Evolutionary conservation across 441 rosid species (phyloP).

Genomic region (Pelargonium hybrid): DNA sequence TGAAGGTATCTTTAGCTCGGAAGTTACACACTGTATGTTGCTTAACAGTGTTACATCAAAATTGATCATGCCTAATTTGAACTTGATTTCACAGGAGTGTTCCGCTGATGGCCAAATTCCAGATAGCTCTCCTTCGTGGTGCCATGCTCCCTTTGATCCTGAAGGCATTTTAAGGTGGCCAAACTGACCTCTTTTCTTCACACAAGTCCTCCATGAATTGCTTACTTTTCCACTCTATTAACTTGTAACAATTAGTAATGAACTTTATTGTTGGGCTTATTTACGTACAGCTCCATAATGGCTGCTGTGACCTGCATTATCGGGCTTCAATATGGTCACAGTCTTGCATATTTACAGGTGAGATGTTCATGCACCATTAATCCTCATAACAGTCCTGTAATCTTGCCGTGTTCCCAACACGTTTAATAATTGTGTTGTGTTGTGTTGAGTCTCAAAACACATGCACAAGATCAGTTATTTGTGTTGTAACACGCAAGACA

Average conservation of each 20-base stretch:
- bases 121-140: background rate
- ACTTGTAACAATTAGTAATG: background rate
- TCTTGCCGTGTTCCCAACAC: too few species aligned
- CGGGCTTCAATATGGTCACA: background rate
- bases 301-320: background rate
- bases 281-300: background rate
- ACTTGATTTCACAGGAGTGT: background rate
- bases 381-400: background rate
- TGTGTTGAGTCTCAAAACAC: too few species aligned
- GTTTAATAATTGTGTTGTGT: too few species aligned
- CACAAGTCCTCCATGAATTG: background rate
- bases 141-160: background rate
- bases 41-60: background rate
- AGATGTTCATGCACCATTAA: background rate
- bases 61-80: background rate
- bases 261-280: background rate
- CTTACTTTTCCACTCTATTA: background rate
- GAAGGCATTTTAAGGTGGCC: background rate
- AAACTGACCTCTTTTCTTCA: background rate
- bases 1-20: background rate
- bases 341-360: background rate
- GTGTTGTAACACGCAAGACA: too few species aligned
- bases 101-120: background rate
- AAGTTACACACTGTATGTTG: background rate
- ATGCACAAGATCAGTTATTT: too few species aligned